Percentiles rank a stretch among this genome's conserved stretches.
Evolutionary conservation across 306 rosid species (phyloP).

Genomic region (Prinsepia uniflora): DNA sequence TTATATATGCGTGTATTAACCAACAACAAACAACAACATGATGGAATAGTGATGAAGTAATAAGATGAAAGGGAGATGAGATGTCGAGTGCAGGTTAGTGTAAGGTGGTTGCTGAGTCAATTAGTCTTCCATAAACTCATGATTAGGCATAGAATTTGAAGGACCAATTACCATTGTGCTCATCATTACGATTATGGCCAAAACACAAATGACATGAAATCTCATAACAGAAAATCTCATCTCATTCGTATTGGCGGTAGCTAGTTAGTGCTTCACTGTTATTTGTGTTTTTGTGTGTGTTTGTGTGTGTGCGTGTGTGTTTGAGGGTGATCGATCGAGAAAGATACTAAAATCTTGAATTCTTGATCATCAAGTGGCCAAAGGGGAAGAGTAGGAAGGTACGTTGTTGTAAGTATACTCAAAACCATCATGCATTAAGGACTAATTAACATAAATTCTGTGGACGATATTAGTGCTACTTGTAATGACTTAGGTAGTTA

Average conservation of each 20-base stretch:
- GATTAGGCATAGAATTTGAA: constrained; percentile 26
- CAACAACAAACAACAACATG: constrained; percentile 3
- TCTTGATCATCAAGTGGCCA: background rate
- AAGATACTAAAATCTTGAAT: background rate
- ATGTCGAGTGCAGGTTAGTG: constrained; percentile 41
- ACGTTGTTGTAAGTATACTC: background rate
- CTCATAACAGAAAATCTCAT: constrained; percentile 16
- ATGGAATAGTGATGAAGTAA: constrained; percentile 6
- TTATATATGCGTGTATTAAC: background rate
- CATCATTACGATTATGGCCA: constrained; percentile 21
- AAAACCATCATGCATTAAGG: background rate
- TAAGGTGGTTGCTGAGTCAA: constrained; percentile 39
- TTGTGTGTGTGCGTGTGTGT: background rate
- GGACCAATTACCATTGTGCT: constrained; percentile 2
- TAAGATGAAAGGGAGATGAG: constrained; percentile 22
- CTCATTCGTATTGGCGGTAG: background rate
- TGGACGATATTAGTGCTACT: background rate
- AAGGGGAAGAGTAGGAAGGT: no score
- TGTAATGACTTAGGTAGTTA: constrained; percentile 3
- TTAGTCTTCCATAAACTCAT: constrained; percentile 27
- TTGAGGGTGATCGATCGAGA: background rate
- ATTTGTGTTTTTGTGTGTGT: constrained; percentile 2
- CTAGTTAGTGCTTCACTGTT: constrained; percentile 16
- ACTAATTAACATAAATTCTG: no score
- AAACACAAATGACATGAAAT: constrained; percentile 20